Base-by-base conservation (phyloP, 345 rosid species). In the Eucalyptus polybractea region DNA sequence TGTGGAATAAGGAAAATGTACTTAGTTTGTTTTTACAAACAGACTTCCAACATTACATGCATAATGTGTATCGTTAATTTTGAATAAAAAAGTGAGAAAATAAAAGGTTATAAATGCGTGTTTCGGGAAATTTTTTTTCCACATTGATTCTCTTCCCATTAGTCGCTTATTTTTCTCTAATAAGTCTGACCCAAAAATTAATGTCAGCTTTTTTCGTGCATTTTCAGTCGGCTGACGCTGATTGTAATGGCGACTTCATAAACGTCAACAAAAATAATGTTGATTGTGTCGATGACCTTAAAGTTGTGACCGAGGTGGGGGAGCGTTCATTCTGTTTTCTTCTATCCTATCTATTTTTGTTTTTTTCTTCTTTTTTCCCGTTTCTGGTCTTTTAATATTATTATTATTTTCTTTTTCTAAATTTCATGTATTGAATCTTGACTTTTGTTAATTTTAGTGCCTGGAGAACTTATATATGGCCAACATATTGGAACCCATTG, bases 231-330 rank as follows among this genome's bases (percentile, higher is more conserved):
- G 87, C 87, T 56, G 80, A 53, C 51, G 40, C 4, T 13, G 85
- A 86, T 60, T 92, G 93, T 87, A 80, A 87, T 14, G 93, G 92
- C 5, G 90, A 90, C 37, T 91, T 80, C 37, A 24, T 72, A 7
- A 31, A 90, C 47, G 60, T 88, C 56, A 33, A 89, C 86, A 87
- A 50, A 21, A 87, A 87, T 56, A 87, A 90, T 37, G 37, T 67
- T n/a, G 53, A 62, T 10, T 89, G 92, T 27, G 76, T 87, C 49
- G 3, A 53, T 27, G 92, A 87, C 62, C 87, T 90, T 42, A 42
- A 47, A 50, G 54, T 29, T 37, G 62, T 90, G 69, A 22, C 83
- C 11, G 37, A 45, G 50, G 93, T 90, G 25, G 58, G 89, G 24
- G 29, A 15, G 50, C 13, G 56, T 21, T 17, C 22, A 62, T 13